phyloP scores from a whole-genome alignment of 2,329 filamentous ascomycete genomes.

The Didymella glomerata region DNA sequence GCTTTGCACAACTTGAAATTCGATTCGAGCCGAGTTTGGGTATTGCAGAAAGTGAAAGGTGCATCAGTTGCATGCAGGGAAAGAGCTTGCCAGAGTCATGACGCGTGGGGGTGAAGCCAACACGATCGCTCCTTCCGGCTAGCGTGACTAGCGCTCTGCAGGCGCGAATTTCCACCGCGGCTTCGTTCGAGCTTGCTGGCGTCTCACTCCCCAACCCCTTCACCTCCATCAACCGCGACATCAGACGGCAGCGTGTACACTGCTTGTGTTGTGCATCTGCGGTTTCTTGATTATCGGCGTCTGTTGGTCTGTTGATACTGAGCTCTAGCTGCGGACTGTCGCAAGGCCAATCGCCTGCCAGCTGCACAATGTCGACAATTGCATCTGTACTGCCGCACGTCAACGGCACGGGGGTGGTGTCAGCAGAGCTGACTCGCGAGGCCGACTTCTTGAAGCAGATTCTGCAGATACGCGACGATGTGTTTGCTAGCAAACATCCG shows the following conservation, averaged over 20 bases:
- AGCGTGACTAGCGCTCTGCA: slow-evolving; percentile 24
- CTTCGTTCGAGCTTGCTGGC: slow-evolving; percentile 17
- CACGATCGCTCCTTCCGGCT: slow-evolving; percentile 21
- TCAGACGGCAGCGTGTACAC: slow-evolving; percentile 33
- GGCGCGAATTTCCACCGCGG: slow-evolving; percentile 21
- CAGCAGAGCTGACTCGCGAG: slow-evolving; percentile 52
- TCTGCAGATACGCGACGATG: slow-evolving; percentile 78
- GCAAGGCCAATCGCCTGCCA: slow-evolving; percentile 34
- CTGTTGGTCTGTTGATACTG: slow-evolving; percentile 31
- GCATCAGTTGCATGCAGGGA: slow-evolving; percentile 12
- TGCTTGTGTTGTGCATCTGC: slow-evolving; percentile 40
- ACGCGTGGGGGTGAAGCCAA: slow-evolving; percentile 23
- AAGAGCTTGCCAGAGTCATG: slow-evolving; percentile 19
- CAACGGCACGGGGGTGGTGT: slow-evolving; percentile 50
- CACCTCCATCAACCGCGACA: slow-evolving; percentile 33
- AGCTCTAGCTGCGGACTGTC: slow-evolving; percentile 29
- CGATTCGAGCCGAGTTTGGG: background rate
- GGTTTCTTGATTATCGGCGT: slow-evolving; percentile 26
- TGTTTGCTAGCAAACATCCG: slow-evolving; percentile 79
- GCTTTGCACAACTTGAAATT: background rate
- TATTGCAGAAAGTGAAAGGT: background rate
- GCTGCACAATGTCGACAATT: slow-evolving; percentile 44
- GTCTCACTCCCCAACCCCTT: slow-evolving; percentile 34
- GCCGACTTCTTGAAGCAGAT: slow-evolving; percentile 75
- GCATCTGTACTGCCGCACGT: slow-evolving; percentile 39